phyloP scores from a whole-genome alignment of 257 asterid genomes.

The Solanum clarkiae region DNA sequence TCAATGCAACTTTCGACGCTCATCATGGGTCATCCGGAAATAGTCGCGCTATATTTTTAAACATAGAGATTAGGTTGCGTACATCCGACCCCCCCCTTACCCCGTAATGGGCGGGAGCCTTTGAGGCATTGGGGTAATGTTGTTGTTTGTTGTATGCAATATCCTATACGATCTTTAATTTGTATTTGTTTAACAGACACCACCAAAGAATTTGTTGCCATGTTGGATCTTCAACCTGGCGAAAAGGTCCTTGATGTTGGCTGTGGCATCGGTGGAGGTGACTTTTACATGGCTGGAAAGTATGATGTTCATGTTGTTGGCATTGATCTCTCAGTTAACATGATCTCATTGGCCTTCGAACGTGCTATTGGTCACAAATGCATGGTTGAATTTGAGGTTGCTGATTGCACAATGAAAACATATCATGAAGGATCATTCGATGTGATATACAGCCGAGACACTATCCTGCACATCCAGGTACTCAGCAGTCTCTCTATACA shows the following conservation, averaged over 20 bases:
- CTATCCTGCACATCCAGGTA: constrained; percentile 92
- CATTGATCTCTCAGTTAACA: constrained; percentile 84
- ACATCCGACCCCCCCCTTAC: no score
- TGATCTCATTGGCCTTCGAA: constrained; percentile 88
- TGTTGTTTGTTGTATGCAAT: no score
- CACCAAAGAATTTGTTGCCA: constrained; percentile 73
- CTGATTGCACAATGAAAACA: constrained; percentile 81
- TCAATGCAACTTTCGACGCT: no score
- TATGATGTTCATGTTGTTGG: constrained; percentile 88
- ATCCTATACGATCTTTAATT: not conserved
- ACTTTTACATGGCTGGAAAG: constrained; percentile 88
- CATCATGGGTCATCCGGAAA: no score
- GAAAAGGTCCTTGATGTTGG: constrained; percentile 96
- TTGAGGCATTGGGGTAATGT: no score
- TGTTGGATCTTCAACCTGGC: constrained; percentile 76
- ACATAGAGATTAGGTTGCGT: no score
- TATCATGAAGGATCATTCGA: constrained; percentile 71
- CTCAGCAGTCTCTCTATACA: not conserved
- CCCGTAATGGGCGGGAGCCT: no score
- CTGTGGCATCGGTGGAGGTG: constrained; percentile 99
- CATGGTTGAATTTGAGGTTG: constrained; percentile 95
- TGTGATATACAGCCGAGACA: constrained; percentile 91
- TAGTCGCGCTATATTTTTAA: no score
- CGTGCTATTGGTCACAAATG: constrained; percentile 71
- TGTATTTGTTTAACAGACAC: constrained; percentile 41